Evolutionary conservation across 2,329 filamentous ascomycete genomes (phyloP).

Genomic region (Colletotrichum tanaceti): DNA sequence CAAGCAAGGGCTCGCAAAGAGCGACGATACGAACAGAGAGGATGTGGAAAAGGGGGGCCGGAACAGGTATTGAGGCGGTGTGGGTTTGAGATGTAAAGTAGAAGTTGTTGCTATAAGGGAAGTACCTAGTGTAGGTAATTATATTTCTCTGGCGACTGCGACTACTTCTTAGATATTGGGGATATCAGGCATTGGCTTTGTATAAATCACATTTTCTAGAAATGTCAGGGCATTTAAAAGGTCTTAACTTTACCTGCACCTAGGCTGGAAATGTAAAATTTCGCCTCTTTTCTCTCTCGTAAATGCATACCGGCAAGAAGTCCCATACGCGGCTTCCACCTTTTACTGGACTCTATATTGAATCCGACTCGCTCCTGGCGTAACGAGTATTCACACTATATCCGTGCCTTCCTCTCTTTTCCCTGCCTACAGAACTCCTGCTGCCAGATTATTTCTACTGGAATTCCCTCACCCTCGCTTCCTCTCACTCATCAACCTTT

Average conservation of each 20-base stretch:
- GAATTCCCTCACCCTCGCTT: background rate
- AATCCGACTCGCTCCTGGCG: background rate
- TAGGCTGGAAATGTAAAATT: no score
- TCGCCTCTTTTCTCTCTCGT: background rate
- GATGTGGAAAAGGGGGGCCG: slow-evolving; percentile 18
- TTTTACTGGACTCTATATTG: background rate
- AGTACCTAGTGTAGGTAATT: background rate
- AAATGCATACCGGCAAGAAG: no score
- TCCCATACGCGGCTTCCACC: background rate
- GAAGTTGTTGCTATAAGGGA: background rate
- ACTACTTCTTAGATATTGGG: background rate
- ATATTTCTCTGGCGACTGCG: background rate
- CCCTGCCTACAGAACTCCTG: background rate
- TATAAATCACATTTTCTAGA: no score
- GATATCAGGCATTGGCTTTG: background rate
- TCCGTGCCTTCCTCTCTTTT: background rate
- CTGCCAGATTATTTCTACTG: background rate
- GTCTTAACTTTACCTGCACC: no score
- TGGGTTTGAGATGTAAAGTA: background rate
- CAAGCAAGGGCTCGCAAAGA: slow-evolving; percentile 43
- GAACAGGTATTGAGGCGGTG: background rate
- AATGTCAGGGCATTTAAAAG: background rate
- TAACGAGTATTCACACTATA: background rate
- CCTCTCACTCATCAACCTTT: background rate
- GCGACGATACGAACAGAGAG: slow-evolving; percentile 30